Conservation (phyloP, 2,329 filamentous ascomycete genomes). For the Fusarium buxicola region DNA sequence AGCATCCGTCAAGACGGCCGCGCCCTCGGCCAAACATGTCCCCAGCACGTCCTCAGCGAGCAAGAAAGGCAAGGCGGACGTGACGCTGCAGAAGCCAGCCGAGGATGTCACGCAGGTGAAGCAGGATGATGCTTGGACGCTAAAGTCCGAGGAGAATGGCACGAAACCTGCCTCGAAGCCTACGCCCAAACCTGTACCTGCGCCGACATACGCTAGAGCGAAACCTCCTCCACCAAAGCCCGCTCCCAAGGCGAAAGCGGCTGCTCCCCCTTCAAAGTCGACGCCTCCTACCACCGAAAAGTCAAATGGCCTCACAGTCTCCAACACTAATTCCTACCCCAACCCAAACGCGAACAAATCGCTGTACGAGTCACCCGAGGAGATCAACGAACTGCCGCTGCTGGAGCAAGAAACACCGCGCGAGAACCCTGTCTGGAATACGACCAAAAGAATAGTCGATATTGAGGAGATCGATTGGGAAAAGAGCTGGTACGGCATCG, state of each 20-base stretch:
- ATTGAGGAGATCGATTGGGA: constrained; percentile 75
- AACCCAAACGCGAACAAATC: constrained; percentile 4
- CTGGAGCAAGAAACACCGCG: too few relatives aligned
- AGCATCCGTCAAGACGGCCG: constrained; percentile 10
- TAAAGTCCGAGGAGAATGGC: constrained; percentile 8
- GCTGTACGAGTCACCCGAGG: constrained; percentile 3
- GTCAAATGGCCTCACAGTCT: too few relatives aligned
- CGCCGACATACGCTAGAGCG: neutral
- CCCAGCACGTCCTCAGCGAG: neutral
- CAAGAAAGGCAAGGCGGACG: neutral
- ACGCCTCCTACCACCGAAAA: too few relatives aligned
- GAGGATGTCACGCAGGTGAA: constrained; percentile 27
- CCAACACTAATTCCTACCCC: too few relatives aligned
- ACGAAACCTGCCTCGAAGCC: neutral
- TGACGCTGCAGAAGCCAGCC: constrained; percentile 27
- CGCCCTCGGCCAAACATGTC: constrained; percentile 7
- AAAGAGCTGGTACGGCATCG: constrained; percentile 84
- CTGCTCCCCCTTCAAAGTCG: neutral
- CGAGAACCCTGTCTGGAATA: too few relatives aligned
- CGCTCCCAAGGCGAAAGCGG: neutral
- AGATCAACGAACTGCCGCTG: constrained; percentile 5
- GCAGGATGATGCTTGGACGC: constrained; percentile 20
- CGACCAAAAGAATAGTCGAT: constrained; percentile 2
- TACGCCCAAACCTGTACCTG: neutral
- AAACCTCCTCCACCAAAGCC: constrained; percentile 14